Evolutionary conservation across 1,284 basidiomycete genomes (phyloP).

Genomic region (Fomitopsis betulina): DNA sequence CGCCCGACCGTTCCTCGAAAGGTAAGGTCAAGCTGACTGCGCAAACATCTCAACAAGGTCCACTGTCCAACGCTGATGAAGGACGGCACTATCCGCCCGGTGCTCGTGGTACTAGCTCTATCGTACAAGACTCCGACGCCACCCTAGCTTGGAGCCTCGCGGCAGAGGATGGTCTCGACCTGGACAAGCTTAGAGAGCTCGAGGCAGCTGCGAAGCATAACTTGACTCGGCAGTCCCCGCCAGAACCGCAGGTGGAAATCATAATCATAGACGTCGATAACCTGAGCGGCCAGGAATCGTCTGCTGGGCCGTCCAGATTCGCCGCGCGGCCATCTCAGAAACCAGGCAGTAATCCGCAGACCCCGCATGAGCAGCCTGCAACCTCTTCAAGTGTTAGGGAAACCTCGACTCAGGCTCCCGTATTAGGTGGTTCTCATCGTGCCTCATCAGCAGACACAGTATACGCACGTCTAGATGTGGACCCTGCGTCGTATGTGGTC

Average conservation of each 20-base stretch:
- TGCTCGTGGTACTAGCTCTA: not conserved
- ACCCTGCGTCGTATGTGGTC: constrained; percentile 40
- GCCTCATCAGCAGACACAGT: not conserved
- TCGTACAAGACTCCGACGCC: constrained; percentile 14
- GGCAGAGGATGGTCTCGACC: constrained; percentile 22
- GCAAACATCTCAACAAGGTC: not conserved
- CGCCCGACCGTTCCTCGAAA: constrained; percentile 1
- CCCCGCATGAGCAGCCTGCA: not conserved
- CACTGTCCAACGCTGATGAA: not conserved
- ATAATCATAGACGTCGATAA: constrained; percentile 30
- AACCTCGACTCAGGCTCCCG: not conserved
- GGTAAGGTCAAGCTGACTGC: not conserved
- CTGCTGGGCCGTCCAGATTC: not conserved
- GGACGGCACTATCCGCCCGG: not conserved
- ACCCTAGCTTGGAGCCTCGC: constrained; percentile 23
- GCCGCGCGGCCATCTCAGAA: not conserved
- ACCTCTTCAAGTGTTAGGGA: not conserved
- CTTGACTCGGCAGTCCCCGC: not conserved
- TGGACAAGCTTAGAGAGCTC: constrained; percentile 19
- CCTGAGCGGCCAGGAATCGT: constrained; percentile 17
- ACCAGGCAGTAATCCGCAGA: not conserved
- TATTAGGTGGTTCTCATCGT: not conserved
- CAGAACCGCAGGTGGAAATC: constrained; percentile 18
- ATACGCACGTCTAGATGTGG: constrained; percentile 38
- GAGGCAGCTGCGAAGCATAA: constrained; percentile 10